Percentiles rank a stretch among this genome's conserved stretches.
Evolutionary conservation across 2,329 filamentous ascomycete species (phyloP).

Genomic region (Nigrospora sphaerica): DNA sequence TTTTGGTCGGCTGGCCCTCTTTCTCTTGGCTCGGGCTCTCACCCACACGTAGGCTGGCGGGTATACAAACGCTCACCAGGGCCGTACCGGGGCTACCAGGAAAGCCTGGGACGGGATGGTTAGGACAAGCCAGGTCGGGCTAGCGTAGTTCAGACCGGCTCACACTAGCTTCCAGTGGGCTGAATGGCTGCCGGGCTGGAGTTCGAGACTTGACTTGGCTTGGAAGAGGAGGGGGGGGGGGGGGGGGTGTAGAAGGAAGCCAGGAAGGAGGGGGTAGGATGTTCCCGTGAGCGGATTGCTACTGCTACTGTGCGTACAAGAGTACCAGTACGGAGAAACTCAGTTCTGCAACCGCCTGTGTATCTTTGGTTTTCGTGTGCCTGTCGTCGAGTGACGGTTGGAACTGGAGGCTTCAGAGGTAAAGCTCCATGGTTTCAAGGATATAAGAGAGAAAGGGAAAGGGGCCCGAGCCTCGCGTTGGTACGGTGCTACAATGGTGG

Average conservation of each 20-base stretch:
- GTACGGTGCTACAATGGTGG: too few species aligned
- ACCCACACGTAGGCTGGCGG: background rate
- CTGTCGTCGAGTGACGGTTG: too few species aligned
- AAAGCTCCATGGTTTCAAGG: too few species aligned
- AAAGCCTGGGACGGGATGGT: constrained; percentile 5
- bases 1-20: constrained; percentile 5
- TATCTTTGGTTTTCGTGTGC: too few species aligned
- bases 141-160: constrained; percentile 3
- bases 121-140: constrained; percentile 2
- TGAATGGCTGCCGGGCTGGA: constrained; percentile 6
- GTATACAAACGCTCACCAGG: background rate
- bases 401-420: too few species aligned
- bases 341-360: background rate
- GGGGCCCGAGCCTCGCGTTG: too few species aligned
- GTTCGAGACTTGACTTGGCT: constrained; percentile 3
- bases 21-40: background rate
- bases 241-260: background rate
- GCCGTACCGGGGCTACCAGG: background rate
- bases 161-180: constrained; percentile 6
- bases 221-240: too few species aligned
- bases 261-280: background rate
- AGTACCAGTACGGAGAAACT: background rate
- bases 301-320: background rate
- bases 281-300: constrained; percentile 5
- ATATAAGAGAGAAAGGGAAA: too few species aligned